Evolutionary conservation across 2,329 filamentous ascomycete genomes (phyloP).

Genomic region (Penicillium expansum): DNA sequence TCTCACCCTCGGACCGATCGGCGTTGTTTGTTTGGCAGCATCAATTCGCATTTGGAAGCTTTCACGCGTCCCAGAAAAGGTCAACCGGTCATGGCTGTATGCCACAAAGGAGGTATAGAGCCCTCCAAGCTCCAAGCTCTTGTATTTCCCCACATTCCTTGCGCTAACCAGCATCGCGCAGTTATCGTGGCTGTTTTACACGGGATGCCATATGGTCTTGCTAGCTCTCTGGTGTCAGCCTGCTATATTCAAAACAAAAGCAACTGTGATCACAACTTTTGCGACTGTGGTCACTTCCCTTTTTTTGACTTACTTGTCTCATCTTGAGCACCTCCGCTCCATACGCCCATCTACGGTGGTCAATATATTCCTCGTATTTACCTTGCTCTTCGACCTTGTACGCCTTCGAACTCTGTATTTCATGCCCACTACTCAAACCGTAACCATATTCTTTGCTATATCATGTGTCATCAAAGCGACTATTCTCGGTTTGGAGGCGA

Average conservation of each 20-base stretch:
- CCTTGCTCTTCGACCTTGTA: constrained; percentile 15
- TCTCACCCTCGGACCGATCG: constrained; percentile 18
- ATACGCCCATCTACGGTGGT: constrained; percentile 20
- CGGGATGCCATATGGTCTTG: constrained; percentile 12
- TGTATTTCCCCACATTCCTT: background rate
- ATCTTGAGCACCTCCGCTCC: constrained; percentile 20
- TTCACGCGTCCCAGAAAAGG: constrained; percentile 9
- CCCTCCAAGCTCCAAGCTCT: background rate
- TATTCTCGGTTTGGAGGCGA: constrained; percentile 44
- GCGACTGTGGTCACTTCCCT: constrained; percentile 4
- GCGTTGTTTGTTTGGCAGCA: background rate
- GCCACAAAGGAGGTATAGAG: constrained; percentile 12
- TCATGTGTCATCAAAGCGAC: constrained; percentile 37
- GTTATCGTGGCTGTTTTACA: constrained; percentile 13
- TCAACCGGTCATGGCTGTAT: constrained; percentile 23
- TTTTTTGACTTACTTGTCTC: constrained; percentile 14
- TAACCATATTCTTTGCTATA: constrained; percentile 11
- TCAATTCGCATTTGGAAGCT: constrained; percentile 10
- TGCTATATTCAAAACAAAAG: constrained; percentile 11
- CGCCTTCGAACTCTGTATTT: constrained; percentile 21
- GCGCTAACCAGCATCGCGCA: background rate
- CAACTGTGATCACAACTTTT: constrained; percentile 13
- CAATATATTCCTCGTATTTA: constrained; percentile 10
- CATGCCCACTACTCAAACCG: constrained; percentile 7
- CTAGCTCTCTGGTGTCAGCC: constrained; percentile 14